phyloP scores from a whole-genome alignment of 768 basidiomycete genomes.

The Rhizopogon sp. region DNA sequence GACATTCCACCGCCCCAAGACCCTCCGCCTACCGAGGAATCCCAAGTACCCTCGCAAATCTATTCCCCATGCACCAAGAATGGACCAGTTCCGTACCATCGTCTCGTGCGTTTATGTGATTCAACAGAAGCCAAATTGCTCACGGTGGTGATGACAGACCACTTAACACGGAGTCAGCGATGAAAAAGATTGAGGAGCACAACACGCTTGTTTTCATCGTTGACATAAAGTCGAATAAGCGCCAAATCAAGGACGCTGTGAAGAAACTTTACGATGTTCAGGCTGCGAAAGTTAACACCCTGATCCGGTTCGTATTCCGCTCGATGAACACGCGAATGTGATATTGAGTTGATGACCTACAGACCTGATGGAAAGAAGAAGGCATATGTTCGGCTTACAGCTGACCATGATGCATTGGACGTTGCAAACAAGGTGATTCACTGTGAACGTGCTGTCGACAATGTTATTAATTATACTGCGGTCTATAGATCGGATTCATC shows the following conservation, averaged over 20 bases:
- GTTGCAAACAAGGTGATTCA: slow-evolving; percentile 89
- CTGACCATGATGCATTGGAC: slow-evolving; percentile 96
- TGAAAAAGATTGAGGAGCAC: slow-evolving; percentile 99
- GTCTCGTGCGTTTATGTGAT: slow-evolving; percentile 58
- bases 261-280: slow-evolving; percentile 99
- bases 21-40: slow-evolving; percentile 73
- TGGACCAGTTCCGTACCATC: slow-evolving; percentile 97
- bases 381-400: slow-evolving; percentile 92
- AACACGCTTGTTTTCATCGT: slow-evolving; percentile 99
- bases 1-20: slow-evolving; percentile 96
- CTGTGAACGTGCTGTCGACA: neutral
- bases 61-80: slow-evolving; percentile 84
- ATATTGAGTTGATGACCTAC: neutral
- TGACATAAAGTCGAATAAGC: slow-evolving; percentile 93
- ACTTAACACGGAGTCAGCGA: slow-evolving; percentile 92
- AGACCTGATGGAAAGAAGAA: slow-evolving; percentile 99
- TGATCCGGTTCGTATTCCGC: slow-evolving; percentile 71
- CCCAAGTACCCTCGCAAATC: slow-evolving; percentile 97
- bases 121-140: neutral
- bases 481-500: slow-evolving; percentile 85
- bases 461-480: neutral
- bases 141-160: slow-evolving; percentile 41
- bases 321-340: neutral
- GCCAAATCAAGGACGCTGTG: slow-evolving; percentile 98
- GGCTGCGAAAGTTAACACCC: slow-evolving; percentile 94